These are phyloP conservation scores for Cladosporium velox DNA, from an alignment of 2,329 filamentous ascomycete species.

Conservation along the genomic window DNA sequence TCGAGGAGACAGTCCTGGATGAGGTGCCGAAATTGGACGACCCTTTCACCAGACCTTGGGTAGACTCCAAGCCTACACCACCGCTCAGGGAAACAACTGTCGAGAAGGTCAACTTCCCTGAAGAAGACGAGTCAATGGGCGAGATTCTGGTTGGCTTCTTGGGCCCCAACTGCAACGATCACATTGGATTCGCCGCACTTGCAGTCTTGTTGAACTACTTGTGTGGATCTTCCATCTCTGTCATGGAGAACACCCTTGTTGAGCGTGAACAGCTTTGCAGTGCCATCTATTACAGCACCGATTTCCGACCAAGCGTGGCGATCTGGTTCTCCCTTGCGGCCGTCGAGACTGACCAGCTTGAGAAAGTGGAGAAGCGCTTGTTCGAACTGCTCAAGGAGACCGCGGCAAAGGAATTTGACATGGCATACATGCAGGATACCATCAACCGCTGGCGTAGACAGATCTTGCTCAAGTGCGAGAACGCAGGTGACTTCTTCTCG, in stretches of 20 bases:
- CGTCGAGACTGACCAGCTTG: constrained; percentile 83
- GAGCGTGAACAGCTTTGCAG: constrained; percentile 92
- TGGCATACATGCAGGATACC: constrained; percentile 87
- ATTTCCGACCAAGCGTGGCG: constrained; percentile 76
- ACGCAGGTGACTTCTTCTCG: constrained; percentile 76
- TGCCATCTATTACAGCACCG: constrained; percentile 76
- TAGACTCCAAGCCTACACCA: constrained; percentile 79
- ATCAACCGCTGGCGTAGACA: constrained; percentile 78
- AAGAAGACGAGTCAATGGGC: constrained; percentile 92
- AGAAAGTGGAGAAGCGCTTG: constrained; percentile 79
- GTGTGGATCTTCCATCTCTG: constrained; percentile 86
- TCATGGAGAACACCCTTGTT: constrained; percentile 88
- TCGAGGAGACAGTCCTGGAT: constrained; percentile 82
- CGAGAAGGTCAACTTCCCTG: constrained; percentile 85
- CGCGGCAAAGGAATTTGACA: constrained; percentile 76
- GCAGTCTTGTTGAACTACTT: constrained; percentile 83
- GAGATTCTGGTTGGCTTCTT: constrained; percentile 86
- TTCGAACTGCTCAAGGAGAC: constrained; percentile 82
- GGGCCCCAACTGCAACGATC: constrained; percentile 76
- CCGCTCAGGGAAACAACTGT: constrained; percentile 70
- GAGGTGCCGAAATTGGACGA: constrained; percentile 74
- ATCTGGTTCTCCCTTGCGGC: constrained; percentile 85
- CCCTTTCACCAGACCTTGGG: constrained; percentile 85
- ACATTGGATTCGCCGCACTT: constrained; percentile 63
- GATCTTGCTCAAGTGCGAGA: constrained; percentile 80